Conservation (phyloP, 805 yeast species). For the Wickerhamiella qilinensis region DNA sequence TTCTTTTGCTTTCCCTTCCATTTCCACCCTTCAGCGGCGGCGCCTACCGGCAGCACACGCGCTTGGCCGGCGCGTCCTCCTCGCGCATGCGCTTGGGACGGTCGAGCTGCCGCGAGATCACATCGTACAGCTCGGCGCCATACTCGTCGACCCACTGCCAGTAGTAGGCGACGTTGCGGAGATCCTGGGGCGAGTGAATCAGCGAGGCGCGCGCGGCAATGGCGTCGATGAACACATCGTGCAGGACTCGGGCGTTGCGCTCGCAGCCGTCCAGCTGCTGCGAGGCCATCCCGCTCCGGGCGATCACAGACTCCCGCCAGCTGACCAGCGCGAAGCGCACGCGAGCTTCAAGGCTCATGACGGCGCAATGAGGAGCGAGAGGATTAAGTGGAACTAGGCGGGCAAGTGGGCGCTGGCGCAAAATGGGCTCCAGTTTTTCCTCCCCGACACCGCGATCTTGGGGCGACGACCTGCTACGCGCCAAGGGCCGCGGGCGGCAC, state of each 20-base stretch:
- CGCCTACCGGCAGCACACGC: not conserved
- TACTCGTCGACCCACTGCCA: slow-evolving; percentile 19
- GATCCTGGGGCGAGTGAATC: slow-evolving; percentile 15
- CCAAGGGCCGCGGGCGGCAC: too few species aligned
- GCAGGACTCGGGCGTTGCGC: slow-evolving; percentile 17
- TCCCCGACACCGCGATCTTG: too few species aligned
- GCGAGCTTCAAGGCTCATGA: not conserved
- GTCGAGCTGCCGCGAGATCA: slow-evolving; percentile 13
- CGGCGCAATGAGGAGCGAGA: too few species aligned
- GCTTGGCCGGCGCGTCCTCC: not conserved
- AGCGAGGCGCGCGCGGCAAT: slow-evolving; percentile 15
- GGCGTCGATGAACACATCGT: slow-evolving; percentile 19
- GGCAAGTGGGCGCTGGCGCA: too few species aligned
- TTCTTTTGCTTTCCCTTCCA: too few species aligned
- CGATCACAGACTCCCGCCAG: slow-evolving; percentile 1
- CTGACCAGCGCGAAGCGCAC: not conserved
- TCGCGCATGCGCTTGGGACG: slow-evolving; percentile 9
- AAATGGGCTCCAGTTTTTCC: too few species aligned
- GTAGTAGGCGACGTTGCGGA: slow-evolving; percentile 15
- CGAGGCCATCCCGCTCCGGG: slow-evolving; percentile 11
- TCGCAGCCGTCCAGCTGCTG: slow-evolving; percentile 15
- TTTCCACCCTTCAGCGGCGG: too few species aligned
- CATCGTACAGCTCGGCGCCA: slow-evolving; percentile 16
- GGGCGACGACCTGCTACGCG: too few species aligned
- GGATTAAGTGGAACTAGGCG: too few species aligned